These are phyloP conservation scores for Dendryphion nanum DNA, from an alignment of 2,329 filamentous ascomycete species.

Conservation along the genomic window DNA sequence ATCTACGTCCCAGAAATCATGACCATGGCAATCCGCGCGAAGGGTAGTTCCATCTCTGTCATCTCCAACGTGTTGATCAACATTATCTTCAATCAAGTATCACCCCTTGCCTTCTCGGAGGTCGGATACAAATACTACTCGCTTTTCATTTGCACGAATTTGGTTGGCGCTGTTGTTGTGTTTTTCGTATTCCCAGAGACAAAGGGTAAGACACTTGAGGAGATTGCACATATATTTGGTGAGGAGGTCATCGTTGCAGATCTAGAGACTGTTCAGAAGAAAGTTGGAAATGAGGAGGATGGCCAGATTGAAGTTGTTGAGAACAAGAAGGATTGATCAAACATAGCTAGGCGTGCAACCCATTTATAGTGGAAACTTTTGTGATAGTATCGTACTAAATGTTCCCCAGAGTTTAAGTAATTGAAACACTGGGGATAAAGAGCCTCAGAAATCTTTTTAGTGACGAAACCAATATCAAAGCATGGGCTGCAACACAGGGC, in stretches of 20 bases:
- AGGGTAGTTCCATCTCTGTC: conserved; percentile 12
- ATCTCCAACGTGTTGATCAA: conserved; percentile 10
- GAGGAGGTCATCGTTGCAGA: conserved; percentile 11
- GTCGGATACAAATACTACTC: conserved; percentile 11
- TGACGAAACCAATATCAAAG: too few relatives aligned
- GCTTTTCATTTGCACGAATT: conserved; percentile 8
- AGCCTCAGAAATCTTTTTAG: too few relatives aligned
- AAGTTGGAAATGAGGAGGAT: conserved; percentile 6
- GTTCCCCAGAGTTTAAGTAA: too few relatives aligned
- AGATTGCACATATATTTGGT: conserved; percentile 18
- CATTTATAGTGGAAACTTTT: too few relatives aligned
- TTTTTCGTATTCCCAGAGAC: conserved; percentile 21
- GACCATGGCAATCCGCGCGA: conserved; percentile 26
- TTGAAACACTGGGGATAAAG: too few relatives aligned
- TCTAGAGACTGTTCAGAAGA: conserved; percentile 9
- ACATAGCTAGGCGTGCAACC: too few relatives aligned
- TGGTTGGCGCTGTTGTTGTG: conserved; percentile 10
- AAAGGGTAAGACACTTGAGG: conserved; percentile 19
- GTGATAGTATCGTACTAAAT: too few relatives aligned
- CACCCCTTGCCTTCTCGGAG: conserved; percentile 7
- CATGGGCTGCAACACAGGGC: too few relatives aligned
- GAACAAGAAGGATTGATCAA: background rate
- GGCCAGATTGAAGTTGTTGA: background rate
- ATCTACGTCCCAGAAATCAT: conserved; percentile 31
- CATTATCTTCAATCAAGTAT: conserved; percentile 8